These are phyloP conservation scores for Angophora floribunda DNA, from an alignment of 345 rosid species.

Conservation along the genomic window DNA sequence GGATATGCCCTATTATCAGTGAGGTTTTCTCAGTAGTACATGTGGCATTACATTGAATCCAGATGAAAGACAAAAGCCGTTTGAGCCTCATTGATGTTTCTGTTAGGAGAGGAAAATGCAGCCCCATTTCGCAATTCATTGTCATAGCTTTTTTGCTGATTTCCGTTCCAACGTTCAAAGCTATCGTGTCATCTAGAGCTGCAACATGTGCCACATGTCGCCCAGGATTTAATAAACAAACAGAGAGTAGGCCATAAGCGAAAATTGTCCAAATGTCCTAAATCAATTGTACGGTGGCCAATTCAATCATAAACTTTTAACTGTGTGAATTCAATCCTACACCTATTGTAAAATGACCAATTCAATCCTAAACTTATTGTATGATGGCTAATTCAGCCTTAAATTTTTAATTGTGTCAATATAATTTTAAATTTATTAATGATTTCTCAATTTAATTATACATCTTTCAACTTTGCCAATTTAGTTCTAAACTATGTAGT, in stretches of 20 bases:
- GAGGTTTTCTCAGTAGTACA: not conserved
- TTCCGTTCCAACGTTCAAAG: not conserved
- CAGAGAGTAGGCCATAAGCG: not conserved
- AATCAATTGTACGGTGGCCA: rapidly evolving
- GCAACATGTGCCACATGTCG: not conserved
- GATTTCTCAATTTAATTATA: too few relatives aligned
- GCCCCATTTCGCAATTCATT: not conserved
- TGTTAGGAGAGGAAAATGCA: not conserved
- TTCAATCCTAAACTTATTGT: too few relatives aligned
- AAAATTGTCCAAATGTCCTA: too few relatives aligned
- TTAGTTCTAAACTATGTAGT: not conserved
- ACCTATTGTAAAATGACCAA: too few relatives aligned
- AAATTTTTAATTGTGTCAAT: too few relatives aligned
- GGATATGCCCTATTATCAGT: not conserved
- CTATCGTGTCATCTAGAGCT: not conserved
- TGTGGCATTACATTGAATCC: not conserved
- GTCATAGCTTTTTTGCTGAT: not conserved
- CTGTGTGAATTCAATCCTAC: too few relatives aligned
- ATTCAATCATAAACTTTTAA: too few relatives aligned
- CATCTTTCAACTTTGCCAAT: too few relatives aligned
- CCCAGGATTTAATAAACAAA: not conserved
- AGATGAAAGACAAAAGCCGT: not conserved
- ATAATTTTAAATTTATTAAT: too few relatives aligned
- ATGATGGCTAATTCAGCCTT: too few relatives aligned
- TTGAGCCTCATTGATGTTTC: not conserved